These are phyloP conservation scores for Usnea hakonensis DNA, from an alignment of 495 filamentous ascomycete species.

Conservation along the genomic window DNA sequence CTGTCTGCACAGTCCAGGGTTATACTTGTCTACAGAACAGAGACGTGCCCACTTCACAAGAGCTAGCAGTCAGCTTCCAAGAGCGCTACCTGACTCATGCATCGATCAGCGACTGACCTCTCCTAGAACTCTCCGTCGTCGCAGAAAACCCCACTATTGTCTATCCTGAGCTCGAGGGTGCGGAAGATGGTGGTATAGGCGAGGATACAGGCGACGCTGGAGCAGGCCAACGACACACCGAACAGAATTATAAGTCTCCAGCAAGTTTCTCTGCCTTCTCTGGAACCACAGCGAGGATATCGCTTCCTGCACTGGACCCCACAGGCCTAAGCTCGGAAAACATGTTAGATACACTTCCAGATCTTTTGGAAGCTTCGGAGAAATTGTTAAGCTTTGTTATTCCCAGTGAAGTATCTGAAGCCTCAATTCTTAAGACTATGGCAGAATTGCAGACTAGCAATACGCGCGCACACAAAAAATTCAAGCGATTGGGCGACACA, in stretches of 20 bases:
- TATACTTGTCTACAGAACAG: not conserved
- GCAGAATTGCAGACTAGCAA: slow-evolving; percentile 27
- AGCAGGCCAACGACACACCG: not conserved
- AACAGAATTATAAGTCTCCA: slow-evolving; percentile 24
- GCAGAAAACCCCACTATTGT: slow-evolving; percentile 26
- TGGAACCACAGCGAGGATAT: slow-evolving; percentile 36
- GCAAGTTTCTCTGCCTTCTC: slow-evolving; percentile 34
- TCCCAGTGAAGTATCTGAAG: slow-evolving; percentile 22
- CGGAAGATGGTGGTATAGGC: not conserved
- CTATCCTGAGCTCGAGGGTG: slow-evolving; percentile 15
- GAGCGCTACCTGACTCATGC: not conserved
- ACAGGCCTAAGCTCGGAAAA: slow-evolving; percentile 25
- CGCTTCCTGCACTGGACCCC: slow-evolving; percentile 30
- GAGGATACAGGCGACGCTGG: slow-evolving; percentile 8
- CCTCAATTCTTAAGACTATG: slow-evolving; percentile 21
- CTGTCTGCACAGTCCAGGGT: not conserved
- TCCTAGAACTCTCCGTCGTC: slow-evolving; percentile 31
- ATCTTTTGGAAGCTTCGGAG: slow-evolving; percentile 25
- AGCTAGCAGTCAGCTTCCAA: not conserved
- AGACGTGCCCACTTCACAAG: not conserved
- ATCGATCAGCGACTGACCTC: not conserved
- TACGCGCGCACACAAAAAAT: slow-evolving; percentile 26
- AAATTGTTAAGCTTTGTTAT: slow-evolving; percentile 30
- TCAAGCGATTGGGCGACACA: slow-evolving; percentile 20
- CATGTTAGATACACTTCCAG: slow-evolving; percentile 29